These are phyloP conservation scores for Lactarius indigo DNA, from an alignment of 768 basidiomycete genomes.

Conservation along the genomic window DNA sequence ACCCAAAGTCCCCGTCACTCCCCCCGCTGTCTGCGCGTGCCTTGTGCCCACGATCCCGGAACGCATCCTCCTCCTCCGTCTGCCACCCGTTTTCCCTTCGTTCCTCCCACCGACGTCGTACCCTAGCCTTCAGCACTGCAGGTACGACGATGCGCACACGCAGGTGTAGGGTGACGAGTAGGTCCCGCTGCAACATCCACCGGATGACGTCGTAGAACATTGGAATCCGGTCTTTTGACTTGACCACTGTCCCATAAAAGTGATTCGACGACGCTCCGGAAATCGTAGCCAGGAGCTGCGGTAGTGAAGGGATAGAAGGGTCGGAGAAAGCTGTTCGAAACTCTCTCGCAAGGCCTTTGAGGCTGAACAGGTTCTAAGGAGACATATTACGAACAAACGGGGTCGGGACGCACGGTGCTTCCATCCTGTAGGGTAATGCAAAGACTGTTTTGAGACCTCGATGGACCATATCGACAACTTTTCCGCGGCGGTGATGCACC, in stretches of 20 bases:
- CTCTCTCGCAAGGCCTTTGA: constrained; percentile 51
- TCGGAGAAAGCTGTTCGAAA: constrained; percentile 62
- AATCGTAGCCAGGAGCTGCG: constrained; percentile 69
- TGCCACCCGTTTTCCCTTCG: constrained; percentile 38
- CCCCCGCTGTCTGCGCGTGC: constrained; percentile 9
- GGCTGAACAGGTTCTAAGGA: constrained; percentile 35
- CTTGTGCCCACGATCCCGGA: constrained; percentile 10
- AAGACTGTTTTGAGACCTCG: constrained; percentile 78
- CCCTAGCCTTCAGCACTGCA: constrained; percentile 65
- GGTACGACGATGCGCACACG: constrained; percentile 83
- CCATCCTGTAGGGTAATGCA: constrained; percentile 62
- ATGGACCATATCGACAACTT: constrained; percentile 84
- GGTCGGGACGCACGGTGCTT: constrained; percentile 48
- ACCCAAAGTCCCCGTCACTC: constrained; percentile 10
- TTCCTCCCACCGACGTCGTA: constrained; percentile 39
- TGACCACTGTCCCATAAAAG: constrained; percentile 78
- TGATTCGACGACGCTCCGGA: constrained; percentile 69
- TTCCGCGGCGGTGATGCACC: constrained; percentile 85
- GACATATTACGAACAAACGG: not conserved
- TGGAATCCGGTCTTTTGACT: constrained; percentile 59
- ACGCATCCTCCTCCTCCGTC: constrained; percentile 27
- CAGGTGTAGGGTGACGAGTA: constrained; percentile 81
- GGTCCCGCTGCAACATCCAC: constrained; percentile 88
- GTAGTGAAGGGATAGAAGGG: constrained; percentile 62
- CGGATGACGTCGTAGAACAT: constrained; percentile 78